Evolutionary conservation across 345 rosid species (phyloP), one percentile per base, ranked within the genome.

Genomic region (Crucihimalaya himalaica): DNA sequence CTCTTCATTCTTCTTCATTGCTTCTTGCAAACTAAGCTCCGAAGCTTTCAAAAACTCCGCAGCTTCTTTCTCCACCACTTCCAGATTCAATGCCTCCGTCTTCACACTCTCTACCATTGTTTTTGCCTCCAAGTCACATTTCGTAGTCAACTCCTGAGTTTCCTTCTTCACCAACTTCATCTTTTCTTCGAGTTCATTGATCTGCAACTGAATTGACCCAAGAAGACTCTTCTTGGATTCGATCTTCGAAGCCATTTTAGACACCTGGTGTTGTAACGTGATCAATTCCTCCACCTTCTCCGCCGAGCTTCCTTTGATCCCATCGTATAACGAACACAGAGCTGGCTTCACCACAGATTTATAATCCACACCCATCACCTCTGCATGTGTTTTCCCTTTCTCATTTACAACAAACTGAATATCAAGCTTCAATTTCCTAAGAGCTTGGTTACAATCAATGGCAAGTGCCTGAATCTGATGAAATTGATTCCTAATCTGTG

Each of bases 301-400:
- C 81, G 72, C 56, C 39, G 86, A 84, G 75, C 79, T 80, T 79
- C 68, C 84, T 73, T 87, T 94, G 53, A 82, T 71, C 0, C 78
- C 85, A 19, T 86, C 85, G 5, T 80, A 72, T 47, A 78, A 73
- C 23, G 84, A 83, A 70, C 79, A 80, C 10, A 94, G 85, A 53
- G 82, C 88, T 34, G 84, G 89, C 84, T 88, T 91, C 43, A 91
- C 76, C 21, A 72, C 69, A 25, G 83, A 77, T 70, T 88, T 94
- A 76, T 89, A 85, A 70, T 89, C 97, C 58, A 91, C 65, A 34
- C 98, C 97, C 89, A 89, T 83, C 37, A 94, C 87, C 76, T 88
- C 89, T 66, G 81, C 80, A 68, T 88, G 86, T 7, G 80, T 73
- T 63, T 85, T 73, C 11, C 93, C 98, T 21, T 80, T 82, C 47